Evolutionary conservation across 345 rosid species (phyloP).

Genomic region (Salix caprea): DNA sequence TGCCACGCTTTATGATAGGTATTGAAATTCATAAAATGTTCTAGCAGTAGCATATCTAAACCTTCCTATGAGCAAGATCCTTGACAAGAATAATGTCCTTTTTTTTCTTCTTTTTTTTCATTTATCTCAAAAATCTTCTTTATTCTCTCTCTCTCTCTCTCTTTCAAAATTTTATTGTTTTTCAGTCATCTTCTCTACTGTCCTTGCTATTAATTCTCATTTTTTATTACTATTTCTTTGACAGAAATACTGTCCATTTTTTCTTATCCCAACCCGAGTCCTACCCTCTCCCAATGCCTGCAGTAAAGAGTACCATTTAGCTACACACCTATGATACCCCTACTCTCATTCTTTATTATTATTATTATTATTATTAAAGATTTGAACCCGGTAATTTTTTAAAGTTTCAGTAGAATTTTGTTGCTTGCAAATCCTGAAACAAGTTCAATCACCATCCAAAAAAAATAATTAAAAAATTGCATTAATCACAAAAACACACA

Average conservation of each 20-base stretch:
- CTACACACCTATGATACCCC: neutral
- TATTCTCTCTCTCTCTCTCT: neutral
- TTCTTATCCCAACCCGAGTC: neutral
- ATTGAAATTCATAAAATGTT: neutral
- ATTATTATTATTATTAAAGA: neutral
- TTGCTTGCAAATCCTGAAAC: slow-evolving; percentile 12
- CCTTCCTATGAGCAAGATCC: neutral
- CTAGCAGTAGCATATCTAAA: neutral
- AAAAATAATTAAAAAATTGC: neutral
- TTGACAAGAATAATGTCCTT: neutral
- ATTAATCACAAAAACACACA: neutral
- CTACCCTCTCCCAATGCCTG: neutral
- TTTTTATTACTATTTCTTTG: neutral
- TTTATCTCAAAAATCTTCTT: neutral
- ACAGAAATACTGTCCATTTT: no score
- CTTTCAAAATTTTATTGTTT: neutral
- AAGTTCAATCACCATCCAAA: neutral
- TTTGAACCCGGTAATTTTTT: neutral
- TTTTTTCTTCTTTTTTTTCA: neutral
- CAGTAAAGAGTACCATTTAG: no score
- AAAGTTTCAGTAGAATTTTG: slow-evolving; percentile 1
- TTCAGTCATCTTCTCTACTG: neutral
- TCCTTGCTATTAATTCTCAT: no score
- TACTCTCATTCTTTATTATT: neutral
- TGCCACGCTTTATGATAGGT: neutral